These are phyloP conservation scores for Sporothrix mexicana DNA, from an alignment of 2,329 filamentous ascomycete genomes.

Conservation along the genomic window DNA sequence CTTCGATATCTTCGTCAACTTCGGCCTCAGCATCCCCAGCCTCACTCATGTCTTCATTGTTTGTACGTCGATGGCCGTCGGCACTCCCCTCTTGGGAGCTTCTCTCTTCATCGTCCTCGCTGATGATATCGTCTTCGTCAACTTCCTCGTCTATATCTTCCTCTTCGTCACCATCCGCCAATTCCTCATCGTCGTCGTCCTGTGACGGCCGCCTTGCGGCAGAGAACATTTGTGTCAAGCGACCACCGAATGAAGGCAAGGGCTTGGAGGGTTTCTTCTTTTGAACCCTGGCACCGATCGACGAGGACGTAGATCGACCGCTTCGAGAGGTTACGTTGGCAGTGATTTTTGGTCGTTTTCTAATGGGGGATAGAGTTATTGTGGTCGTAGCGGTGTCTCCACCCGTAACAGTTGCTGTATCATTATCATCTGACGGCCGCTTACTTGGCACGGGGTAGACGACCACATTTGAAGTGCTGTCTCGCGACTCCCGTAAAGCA, in stretches of 20 bases:
- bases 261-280: conserved; percentile 35
- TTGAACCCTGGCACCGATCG: conserved; percentile 52
- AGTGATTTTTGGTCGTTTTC: conserved; percentile 50
- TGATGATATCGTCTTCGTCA: conserved; percentile 37
- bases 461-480: neutral
- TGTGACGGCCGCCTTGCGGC: conserved; percentile 25
- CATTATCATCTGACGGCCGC: conserved; percentile 64
- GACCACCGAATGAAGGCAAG: conserved; percentile 39
- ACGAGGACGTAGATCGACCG: conserved; percentile 55
- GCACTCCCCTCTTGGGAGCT: conserved; percentile 29
- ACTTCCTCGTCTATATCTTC: conserved; percentile 23
- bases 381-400: conserved; percentile 71
- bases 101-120: conserved; percentile 34
- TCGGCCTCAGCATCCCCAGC: neutral
- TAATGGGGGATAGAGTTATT: conserved; percentile 60
- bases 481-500: neutral
- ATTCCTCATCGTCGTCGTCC: conserved; percentile 20
- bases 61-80: neutral
- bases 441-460: conserved; percentile 51
- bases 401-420: conserved; percentile 76
- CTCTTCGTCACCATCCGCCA: conserved; percentile 5
- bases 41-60: neutral
- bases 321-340: conserved; percentile 48
- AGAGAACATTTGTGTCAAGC: conserved; percentile 40
- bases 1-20: neutral